Evolutionary conservation across 495 filamentous ascomycete genomes (phyloP), one percentile per base, ranked within the genome.

Genomic region (Aspergillus haitiensis): DNA sequence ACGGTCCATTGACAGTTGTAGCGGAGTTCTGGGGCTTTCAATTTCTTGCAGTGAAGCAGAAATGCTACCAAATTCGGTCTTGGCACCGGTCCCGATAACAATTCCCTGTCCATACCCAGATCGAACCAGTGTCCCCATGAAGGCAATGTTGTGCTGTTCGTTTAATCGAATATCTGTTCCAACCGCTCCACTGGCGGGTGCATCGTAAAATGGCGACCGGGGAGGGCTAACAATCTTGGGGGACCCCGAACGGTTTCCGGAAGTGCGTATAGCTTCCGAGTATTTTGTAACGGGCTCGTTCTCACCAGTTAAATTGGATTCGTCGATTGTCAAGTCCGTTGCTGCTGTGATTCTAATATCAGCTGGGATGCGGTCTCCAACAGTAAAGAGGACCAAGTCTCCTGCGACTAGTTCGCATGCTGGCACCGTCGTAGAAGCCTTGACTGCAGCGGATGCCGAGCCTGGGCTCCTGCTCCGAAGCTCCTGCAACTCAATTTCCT

Each of bases 21-120:
- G 77, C 11, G 94, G 94, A 18, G 94, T 98, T 55, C 94, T 82
- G 6, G 94, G 94, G 69, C 89, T 95, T 70, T 97, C 94, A 39
- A 96, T 99, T 52, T 91, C 91, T 45, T 92, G 89, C 37, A 99
- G 81, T 48, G 91, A 95, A 6, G 89, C 86, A 5, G 93, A 94
- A 59, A 99, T 98, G 32, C 89, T 89, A n/a, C 94, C 94, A 71
- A 99, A 99, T 70, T 97, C 91, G 0, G 94, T 99, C 57, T 89
- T 86, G 21, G 87, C 86, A 50, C 94, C 94, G 1, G 94, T 98
- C 4, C 92, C 90, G 70, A 97, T 93, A 9, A 99, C 94, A 56
- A 99, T 86, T 36, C 94, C 94, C 69, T 95, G 92, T 0, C 94
- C 94, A 64, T 99, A 87, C n/a, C 94, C 94, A 8, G 91, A 95